phyloP scores from a whole-genome alignment of 768 basidiomycete genomes.

The Boletus vermiculosoides region DNA sequence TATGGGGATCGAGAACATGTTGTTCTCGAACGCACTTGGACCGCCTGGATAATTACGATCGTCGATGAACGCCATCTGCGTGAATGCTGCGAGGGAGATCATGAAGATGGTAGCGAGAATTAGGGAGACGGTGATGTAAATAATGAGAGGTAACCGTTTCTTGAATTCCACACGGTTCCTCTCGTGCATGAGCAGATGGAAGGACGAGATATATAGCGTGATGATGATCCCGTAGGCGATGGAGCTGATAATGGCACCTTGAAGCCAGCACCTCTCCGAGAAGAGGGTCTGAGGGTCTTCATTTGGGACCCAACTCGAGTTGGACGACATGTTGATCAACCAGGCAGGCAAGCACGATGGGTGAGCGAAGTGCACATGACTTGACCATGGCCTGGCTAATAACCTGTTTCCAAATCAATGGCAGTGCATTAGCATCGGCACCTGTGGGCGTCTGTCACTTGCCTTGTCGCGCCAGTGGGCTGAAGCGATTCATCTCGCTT shows the following conservation, averaged over 20 bases:
- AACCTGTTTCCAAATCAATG: background rate
- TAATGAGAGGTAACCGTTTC: constrained; percentile 2
- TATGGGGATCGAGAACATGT: constrained; percentile 22
- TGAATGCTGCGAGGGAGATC: constrained; percentile 19
- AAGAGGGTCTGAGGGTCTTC: constrained; percentile 14
- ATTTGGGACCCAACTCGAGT: constrained; percentile 18
- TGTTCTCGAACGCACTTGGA: constrained; percentile 25
- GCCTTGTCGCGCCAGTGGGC: too few species aligned
- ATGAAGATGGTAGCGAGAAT: constrained; percentile 18
- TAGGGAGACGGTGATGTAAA: constrained; percentile 12
- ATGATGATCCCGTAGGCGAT: constrained; percentile 9
- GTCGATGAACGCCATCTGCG: constrained; percentile 32
- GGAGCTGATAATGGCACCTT: constrained; percentile 8
- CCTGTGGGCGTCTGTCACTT: too few species aligned
- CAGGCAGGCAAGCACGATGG: background rate
- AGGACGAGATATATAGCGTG: constrained; percentile 4
- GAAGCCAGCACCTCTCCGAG: constrained; percentile 22
- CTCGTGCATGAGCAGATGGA: constrained; percentile 1
- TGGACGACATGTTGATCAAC: constrained; percentile 9
- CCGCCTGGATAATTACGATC: constrained; percentile 34
- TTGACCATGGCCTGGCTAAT: background rate
- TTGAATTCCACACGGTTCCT: constrained; percentile 5
- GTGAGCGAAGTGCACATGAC: background rate
- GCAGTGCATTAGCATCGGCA: background rate
- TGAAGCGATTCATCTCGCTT: too few species aligned